These are phyloP conservation scores for Chimonanthus praecox DNA, from an alignment of 164 flowering plant genomes.

Conservation along the genomic window DNA sequence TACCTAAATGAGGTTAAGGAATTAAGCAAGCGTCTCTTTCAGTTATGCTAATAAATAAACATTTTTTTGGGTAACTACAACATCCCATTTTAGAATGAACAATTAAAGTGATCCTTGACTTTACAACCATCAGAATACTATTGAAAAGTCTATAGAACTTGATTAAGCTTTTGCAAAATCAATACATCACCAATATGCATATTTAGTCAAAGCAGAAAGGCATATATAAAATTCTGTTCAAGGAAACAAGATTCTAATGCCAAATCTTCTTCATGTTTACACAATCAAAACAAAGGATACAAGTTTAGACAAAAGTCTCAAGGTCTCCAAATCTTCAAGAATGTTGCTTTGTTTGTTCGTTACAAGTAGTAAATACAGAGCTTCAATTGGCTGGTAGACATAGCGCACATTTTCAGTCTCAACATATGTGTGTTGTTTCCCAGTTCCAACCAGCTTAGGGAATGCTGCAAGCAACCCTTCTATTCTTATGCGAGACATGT, in stretches of 20 bases:
- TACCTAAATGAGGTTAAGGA: slow-evolving; percentile 59
- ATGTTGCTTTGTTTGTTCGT: slow-evolving; percentile 98
- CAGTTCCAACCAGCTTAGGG: slow-evolving; percentile 92
- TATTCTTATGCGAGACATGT: slow-evolving; percentile 92
- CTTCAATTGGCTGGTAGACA: slow-evolving; percentile 96
- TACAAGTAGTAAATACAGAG: slow-evolving; percentile 75
- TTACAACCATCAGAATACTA: too few species aligned
- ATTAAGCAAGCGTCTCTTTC: not conserved
- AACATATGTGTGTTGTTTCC: slow-evolving; percentile 95
- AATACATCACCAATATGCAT: too few species aligned
- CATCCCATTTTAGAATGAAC: too few species aligned
- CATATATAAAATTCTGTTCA: not conserved
- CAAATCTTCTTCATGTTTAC: not conserved
- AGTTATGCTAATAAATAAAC: not conserved
- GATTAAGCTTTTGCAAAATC: too few species aligned
- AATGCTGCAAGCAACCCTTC: slow-evolving; percentile 98
- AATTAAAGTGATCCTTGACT: not conserved
- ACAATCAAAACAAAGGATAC: slow-evolving; percentile 47
- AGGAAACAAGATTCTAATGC: not conserved
- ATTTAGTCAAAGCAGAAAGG: not conserved
- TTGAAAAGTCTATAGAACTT: too few species aligned
- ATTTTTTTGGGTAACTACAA: too few species aligned
- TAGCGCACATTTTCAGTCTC: slow-evolving; percentile 98
- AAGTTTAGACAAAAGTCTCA: slow-evolving; percentile 85
- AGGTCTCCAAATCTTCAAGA: slow-evolving; percentile 94